Evolutionary conservation across 2,329 filamentous ascomycete species (phyloP), one percentile per base, ranked within the genome.

Genomic region (Arachnomyces sp.): DNA sequence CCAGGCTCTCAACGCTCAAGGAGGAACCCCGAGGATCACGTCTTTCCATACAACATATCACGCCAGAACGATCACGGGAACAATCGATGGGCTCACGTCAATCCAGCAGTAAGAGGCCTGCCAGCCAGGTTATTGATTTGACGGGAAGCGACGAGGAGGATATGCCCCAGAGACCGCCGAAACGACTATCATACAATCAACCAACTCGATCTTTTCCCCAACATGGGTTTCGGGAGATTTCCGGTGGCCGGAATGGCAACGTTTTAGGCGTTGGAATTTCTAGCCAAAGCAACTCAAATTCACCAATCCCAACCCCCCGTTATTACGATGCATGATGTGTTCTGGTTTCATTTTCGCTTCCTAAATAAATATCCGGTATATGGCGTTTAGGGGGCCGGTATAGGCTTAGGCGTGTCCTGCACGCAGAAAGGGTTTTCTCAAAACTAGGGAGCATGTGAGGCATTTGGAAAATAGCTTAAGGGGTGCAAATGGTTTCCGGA

Each of bases 101-200:
- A 28, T 61, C 62, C 13, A 62, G 57, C 32, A 66, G 59, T 33
- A 77, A 76, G 50, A 59, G 72, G 41, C 54, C 69, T 11, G 63
- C 64, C 21, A 56, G 66, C 13, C 61, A 66, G 45, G 63, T 76
- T n/a, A 75, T 76, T 45, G 73, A 77, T 48, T 57, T 77, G 31
- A 76, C 72, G 3, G 62, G 65, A 11, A 75, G 70, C 49, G 72
- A 71, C 35, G 71, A 73, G 40, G 65, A 69, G 12, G 70, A 75
- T 31, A 67, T 62, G 7, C 59, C 68, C n/a, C 44, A 48, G 16
- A 53, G 56, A 21, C 52, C 60, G 35, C 32, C 54, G n/a, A 63
- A 67, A 47, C 54, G 61, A 28, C 57, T 50, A 15, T 53, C 51
- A 34, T 40, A 58, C 25, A 48, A 45, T 44, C 39, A 51, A 13